A percentile compares a stretch with the other conserved stretches of the same genome.
phyloP scores from a whole-genome alignment of 805 yeast species.

The Jamesozyma hellenica region DNA sequence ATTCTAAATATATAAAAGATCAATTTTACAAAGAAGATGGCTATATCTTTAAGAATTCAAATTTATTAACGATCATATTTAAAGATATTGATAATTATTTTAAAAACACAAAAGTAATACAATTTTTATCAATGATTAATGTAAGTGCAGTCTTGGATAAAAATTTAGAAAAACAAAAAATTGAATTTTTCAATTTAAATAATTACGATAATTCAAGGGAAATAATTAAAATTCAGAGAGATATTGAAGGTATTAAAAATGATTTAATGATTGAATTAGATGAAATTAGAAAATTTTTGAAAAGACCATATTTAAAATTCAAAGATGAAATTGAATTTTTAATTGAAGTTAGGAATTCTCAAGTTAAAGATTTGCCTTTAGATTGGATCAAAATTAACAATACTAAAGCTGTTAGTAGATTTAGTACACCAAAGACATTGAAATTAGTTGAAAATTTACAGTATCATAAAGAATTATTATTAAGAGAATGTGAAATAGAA shows the following conservation, averaged over 20 bases:
- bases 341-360: constrained; percentile 61
- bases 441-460: constrained; percentile 45
- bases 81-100: constrained; percentile 30
- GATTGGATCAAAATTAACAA: constrained; percentile 73
- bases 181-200: constrained; percentile 33
- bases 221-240: constrained; percentile 30
- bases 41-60: constrained; percentile 16
- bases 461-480: constrained; percentile 46
- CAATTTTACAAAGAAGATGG: constrained; percentile 18
- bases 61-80: constrained; percentile 33
- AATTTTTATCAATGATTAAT: constrained; percentile 42
- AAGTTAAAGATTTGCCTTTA: constrained; percentile 48
- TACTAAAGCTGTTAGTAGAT: constrained; percentile 59
- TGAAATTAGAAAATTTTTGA: constrained; percentile 35
- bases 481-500: constrained; percentile 19
- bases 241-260: constrained; percentile 36
- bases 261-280: constrained; percentile 46
- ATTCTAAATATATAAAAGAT: constrained; percentile 22
- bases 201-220: constrained; percentile 32
- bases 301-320: constrained; percentile 48
- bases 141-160: constrained; percentile 42
- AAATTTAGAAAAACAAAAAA: constrained; percentile 37
- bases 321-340: constrained; percentile 60
- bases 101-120: constrained; percentile 25
- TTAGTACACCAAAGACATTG: constrained; percentile 50